Evolutionary conservation across 441 rosid genomes (phyloP).

Genomic region (Biscutella laevigata): DNA sequence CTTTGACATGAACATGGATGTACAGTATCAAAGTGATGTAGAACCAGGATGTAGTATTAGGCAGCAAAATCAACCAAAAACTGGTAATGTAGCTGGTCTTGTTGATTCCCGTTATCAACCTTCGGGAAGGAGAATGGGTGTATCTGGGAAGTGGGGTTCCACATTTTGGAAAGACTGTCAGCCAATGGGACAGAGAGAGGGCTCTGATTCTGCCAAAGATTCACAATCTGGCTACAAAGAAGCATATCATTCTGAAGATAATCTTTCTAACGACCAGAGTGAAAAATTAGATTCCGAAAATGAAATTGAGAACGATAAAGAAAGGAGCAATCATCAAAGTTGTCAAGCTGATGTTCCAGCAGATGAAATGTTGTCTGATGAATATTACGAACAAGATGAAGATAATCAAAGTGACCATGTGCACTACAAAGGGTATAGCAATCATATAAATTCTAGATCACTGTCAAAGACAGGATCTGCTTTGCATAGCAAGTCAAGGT

Average conservation of each 20-base stretch:
- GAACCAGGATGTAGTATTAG: conserved; percentile 51
- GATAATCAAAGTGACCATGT: conserved; percentile 77
- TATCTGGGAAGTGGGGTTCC: conserved; percentile 86
- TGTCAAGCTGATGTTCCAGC: conserved; percentile 81
- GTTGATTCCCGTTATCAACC: conserved; percentile 46
- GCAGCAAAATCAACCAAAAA: conserved; percentile 34
- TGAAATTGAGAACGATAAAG: conserved; percentile 55
- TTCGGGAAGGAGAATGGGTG: conserved; percentile 58
- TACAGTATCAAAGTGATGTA: conserved; percentile 55
- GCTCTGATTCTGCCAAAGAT: conserved; percentile 66
- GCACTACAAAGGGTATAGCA: conserved; percentile 48
- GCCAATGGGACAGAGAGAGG: conserved; percentile 59
- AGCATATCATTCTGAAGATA: conserved; percentile 46
- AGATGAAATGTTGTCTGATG: conserved; percentile 98
- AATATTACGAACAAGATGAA: conserved; percentile 98
- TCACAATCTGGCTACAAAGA: conserved; percentile 47
- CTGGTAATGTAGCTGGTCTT: conserved; percentile 25
- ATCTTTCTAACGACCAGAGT: conserved; percentile 48
- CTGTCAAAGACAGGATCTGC: conserved; percentile 43
- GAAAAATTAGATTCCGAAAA: conserved; percentile 52
- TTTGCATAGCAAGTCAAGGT: conserved; percentile 40
- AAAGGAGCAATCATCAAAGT: conserved; percentile 41
- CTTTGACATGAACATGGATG: conserved; percentile 71
- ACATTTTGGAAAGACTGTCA: conserved; percentile 96
- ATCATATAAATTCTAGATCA: conserved; percentile 44